Evolutionary conservation across 176 grass and related monocot genomes (phyloP).

Genomic region (Aegilops speltoides): DNA sequence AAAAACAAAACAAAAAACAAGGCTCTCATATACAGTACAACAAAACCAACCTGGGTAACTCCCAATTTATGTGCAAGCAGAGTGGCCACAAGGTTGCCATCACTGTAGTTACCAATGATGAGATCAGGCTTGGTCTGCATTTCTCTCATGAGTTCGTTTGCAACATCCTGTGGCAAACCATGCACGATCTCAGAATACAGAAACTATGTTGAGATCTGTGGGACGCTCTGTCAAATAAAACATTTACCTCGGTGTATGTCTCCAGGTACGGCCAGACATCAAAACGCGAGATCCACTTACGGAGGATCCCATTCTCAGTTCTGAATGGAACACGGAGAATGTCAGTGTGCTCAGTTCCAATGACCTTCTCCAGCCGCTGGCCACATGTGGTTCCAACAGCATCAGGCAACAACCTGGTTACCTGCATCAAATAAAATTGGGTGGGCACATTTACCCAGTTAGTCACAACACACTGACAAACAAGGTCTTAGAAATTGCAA

Average conservation of each 20-base stretch:
- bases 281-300: slow-evolving; percentile 98
- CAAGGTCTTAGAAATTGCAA: slow-evolving; percentile 7
- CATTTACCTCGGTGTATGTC: slow-evolving; percentile 79
- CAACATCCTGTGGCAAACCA: slow-evolving; percentile 68
- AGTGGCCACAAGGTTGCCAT: slow-evolving; percentile 90
- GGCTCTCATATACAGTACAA: background rate
- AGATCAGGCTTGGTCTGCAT: slow-evolving; percentile 92
- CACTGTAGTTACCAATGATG: slow-evolving; percentile 98
- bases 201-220: background rate
- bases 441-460: background rate
- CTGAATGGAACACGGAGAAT: slow-evolving; percentile 95
- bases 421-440: slow-evolving; percentile 46
- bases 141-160: slow-evolving; percentile 75
- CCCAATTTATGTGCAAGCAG: slow-evolving; percentile 89
- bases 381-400: slow-evolving; percentile 92
- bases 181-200: slow-evolving; percentile 22
- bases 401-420: slow-evolving; percentile 96
- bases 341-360: slow-evolving; percentile 83
- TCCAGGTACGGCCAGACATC: slow-evolving; percentile 99
- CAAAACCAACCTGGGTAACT: slow-evolving; percentile 73
- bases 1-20: background rate
- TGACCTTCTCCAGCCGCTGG: slow-evolving; percentile 81
- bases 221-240: background rate
- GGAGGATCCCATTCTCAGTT: slow-evolving; percentile 74
- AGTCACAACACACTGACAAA: background rate